Percentiles rank a stretch among this genome's conserved stretches.
Conservation (phyloP, 164 flowering plant species). For the Kingdonia uniflora region DNA sequence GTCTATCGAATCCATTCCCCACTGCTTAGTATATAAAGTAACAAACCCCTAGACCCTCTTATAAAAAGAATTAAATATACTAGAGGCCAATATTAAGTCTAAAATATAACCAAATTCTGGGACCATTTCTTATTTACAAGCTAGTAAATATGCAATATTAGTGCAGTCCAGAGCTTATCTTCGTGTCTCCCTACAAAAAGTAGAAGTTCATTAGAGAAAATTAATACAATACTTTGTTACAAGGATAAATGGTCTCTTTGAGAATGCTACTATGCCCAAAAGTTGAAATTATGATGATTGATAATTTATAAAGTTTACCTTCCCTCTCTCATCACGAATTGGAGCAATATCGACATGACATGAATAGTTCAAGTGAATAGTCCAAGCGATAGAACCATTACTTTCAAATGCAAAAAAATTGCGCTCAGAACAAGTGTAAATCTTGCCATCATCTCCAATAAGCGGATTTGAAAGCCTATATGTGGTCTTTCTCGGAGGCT, state of each 20-base stretch:
- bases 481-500: constrained; percentile 12
- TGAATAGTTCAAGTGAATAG: constrained; percentile 36
- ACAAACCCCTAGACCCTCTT: too few species aligned
- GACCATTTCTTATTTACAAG: too few species aligned
- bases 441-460: constrained; percentile 61
- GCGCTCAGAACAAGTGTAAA: constrained; percentile 62
- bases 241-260: background rate
- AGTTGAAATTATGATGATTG: background rate
- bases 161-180: too few species aligned
- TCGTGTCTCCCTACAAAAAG: too few species aligned
- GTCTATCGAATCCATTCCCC: too few species aligned
- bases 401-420: constrained; percentile 56
- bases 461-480: constrained; percentile 55
- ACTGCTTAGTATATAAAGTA: too few species aligned
- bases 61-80: too few species aligned
- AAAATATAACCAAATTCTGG: too few species aligned
- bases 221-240: too few species aligned
- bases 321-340: constrained; percentile 41
- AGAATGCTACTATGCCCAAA: background rate
- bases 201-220: too few species aligned
- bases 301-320: constrained; percentile 24
- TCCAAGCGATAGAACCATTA: constrained; percentile 74
- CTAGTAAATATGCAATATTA: too few species aligned
- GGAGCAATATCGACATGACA: constrained; percentile 53
- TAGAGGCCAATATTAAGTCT: too few species aligned